These are phyloP conservation scores for Ascobolus immersus DNA, from an alignment of 495 filamentous ascomycete genomes.

Conservation along the genomic window DNA sequence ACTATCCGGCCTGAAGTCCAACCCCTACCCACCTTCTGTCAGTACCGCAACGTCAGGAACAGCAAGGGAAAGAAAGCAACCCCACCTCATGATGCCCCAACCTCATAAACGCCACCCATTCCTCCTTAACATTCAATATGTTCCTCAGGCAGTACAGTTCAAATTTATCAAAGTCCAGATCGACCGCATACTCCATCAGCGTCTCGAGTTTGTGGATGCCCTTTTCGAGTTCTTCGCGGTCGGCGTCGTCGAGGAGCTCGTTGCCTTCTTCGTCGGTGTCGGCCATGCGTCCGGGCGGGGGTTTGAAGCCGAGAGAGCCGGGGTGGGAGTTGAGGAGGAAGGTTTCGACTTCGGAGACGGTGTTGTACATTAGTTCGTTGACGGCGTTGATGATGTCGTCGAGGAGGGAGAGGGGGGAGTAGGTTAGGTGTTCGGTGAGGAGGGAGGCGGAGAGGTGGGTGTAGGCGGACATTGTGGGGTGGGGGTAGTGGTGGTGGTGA, in stretches of 20 bases:
- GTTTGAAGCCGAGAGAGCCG: conserved; percentile 44
- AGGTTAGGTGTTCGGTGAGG: not conserved
- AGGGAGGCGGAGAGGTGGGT: too few relatives aligned
- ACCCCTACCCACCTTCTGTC: too few relatives aligned
- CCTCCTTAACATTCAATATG: conserved; percentile 51
- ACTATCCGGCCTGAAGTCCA: too few relatives aligned
- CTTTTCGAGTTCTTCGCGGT: conserved; percentile 54
- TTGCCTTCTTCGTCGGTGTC: conserved; percentile 30
- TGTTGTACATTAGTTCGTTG: conserved; percentile 68
- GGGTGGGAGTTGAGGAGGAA: conserved; percentile 50
- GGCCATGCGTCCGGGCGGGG: conserved; percentile 21
- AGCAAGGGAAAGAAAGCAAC: too few relatives aligned
- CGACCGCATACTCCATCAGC: conserved; percentile 55
- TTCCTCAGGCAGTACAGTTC: conserved; percentile 73
- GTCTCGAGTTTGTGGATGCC: conserved; percentile 86
- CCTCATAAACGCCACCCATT: conserved; percentile 48
- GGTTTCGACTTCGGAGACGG: conserved; percentile 57
- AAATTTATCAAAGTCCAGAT: conserved; percentile 54
- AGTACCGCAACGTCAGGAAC: too few relatives aligned
- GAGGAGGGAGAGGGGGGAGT: conserved; percentile 43
- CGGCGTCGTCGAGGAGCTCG: conserved; percentile 22
- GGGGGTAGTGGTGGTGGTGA: too few relatives aligned
- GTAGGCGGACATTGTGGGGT: too few relatives aligned
- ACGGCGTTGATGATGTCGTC: conserved; percentile 95
- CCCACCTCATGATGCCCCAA: conserved; percentile 75